These are phyloP conservation scores for Deakozyma indianensis DNA, from an alignment of 805 yeast species.

Conservation along the genomic window DNA sequence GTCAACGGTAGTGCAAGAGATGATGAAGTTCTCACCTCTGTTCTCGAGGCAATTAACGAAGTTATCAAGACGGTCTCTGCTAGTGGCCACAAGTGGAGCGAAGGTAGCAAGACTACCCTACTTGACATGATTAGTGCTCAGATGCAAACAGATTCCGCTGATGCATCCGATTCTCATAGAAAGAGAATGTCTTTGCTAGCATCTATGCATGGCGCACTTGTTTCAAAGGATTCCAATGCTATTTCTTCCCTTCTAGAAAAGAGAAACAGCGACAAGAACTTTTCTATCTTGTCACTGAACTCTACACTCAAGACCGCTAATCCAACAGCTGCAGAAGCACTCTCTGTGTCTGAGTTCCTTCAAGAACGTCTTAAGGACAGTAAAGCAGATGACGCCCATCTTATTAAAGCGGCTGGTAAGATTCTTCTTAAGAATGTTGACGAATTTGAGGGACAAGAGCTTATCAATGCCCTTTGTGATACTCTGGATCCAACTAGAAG, in stretches of 20 bases:
- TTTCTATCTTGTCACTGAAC: background rate
- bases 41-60: constrained; percentile 67
- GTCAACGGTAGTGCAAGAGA: constrained; percentile 47
- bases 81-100: background rate
- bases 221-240: background rate
- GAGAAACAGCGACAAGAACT: background rate
- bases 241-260: background rate
- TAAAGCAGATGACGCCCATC: constrained; percentile 56
- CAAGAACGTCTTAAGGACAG: constrained; percentile 5
- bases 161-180: background rate
- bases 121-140: background rate
- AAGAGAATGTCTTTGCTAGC: background rate
- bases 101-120: background rate
- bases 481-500: constrained; percentile 43
- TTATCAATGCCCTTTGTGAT: constrained; percentile 28
- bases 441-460: constrained; percentile 21
- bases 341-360: background rate
- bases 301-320: background rate
- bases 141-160: background rate
- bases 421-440: constrained; percentile 34
- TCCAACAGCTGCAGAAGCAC: background rate
- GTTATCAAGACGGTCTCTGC: constrained; percentile 30
- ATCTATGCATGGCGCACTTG: background rate
- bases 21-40: constrained; percentile 59
- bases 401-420: constrained; percentile 72